Percentiles rank a stretch among this genome's conserved stretches.
Conservation (phyloP, 345 rosid species). For the Citrus australasica region DNA sequence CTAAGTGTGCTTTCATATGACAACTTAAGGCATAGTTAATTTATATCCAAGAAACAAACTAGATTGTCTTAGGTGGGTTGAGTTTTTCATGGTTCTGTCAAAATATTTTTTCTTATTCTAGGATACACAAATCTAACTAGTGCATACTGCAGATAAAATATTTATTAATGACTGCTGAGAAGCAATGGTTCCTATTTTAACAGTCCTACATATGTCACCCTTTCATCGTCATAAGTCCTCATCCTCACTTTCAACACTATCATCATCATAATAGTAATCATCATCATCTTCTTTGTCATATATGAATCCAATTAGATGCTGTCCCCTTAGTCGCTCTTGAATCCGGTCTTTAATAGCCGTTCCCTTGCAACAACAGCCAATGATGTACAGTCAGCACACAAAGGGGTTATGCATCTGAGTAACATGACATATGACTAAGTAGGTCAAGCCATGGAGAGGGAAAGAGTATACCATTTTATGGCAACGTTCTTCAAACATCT, state of each 20-base stretch:
- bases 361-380: conserved; percentile 30
- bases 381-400: not conserved
- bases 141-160: not conserved
- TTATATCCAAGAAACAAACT: not conserved
- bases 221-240: conserved; percentile 15
- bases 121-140: not conserved
- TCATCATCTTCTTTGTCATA: conserved; percentile 25
- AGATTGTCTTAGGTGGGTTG: not conserved
- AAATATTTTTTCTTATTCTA: not conserved
- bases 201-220: not conserved
- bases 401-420: not conserved
- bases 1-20: not conserved
- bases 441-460: not conserved
- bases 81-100: not conserved
- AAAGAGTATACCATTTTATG: conserved; percentile 51
- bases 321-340: conserved; percentile 47
- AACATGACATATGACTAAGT: too few relatives aligned
- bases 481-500: conserved; percentile 69
- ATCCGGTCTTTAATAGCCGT: conserved; percentile 63
- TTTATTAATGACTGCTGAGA: not conserved
- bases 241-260: conserved; percentile 29
- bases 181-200: not conserved
- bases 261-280: conserved; percentile 29
- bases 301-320: conserved; percentile 34
- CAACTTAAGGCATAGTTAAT: not conserved